Conservation (phyloP, 2,329 filamentous ascomycete genomes). For the Escovopsis sp. region DNA sequence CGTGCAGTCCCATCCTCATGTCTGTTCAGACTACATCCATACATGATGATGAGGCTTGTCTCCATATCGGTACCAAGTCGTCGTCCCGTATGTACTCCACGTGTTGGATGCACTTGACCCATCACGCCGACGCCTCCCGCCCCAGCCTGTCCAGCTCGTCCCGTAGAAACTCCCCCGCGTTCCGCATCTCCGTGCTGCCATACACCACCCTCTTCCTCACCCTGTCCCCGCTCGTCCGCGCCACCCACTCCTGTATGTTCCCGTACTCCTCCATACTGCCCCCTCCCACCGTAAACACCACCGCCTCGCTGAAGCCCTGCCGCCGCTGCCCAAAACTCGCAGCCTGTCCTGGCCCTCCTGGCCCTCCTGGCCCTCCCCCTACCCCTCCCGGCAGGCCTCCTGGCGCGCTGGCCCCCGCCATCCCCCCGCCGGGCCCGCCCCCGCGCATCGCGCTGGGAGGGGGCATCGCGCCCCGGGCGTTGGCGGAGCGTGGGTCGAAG, state of each 20-base stretch:
- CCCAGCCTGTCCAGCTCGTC: constrained; percentile 49
- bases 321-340: constrained; percentile 83
- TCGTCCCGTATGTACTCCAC: background rate
- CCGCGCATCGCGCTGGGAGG: constrained; percentile 49
- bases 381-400: constrained; percentile 32
- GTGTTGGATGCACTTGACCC: no score
- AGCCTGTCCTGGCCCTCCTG: constrained; percentile 43
- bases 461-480: constrained; percentile 82
- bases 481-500: constrained; percentile 88
- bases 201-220: constrained; percentile 76
- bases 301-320: constrained; percentile 77
- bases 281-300: constrained; percentile 90
- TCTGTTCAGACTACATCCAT: no score
- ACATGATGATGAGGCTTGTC: no score
- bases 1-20: no score
- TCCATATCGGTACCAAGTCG: no score
- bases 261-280: constrained; percentile 99
- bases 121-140: constrained; percentile 32
- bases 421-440: constrained; percentile 16
- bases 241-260: constrained; percentile 92
- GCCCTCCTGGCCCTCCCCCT: no score
- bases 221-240: constrained; percentile 52
- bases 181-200: constrained; percentile 74
- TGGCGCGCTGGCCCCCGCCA: constrained; percentile 24
- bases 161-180: constrained; percentile 49